A percentile compares a stretch with the other conserved stretches of the same genome.
Conservation (phyloP, 2,329 filamentous ascomycete genomes). For the Sclerotinia trifoliorum region DNA sequence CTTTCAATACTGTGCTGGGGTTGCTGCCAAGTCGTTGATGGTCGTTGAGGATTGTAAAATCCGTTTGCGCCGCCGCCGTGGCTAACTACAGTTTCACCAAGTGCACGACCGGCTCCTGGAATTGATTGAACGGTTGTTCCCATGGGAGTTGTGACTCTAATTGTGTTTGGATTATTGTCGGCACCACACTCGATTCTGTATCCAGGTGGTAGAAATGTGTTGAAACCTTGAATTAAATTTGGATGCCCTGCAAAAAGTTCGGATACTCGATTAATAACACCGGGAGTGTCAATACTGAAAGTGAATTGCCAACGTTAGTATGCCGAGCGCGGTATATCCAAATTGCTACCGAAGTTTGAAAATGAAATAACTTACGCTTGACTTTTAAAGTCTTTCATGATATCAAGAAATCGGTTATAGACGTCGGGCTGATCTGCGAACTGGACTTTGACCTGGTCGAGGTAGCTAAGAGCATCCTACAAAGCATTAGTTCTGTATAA, state of each 20-base stretch:
- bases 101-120: conserved; percentile 48
- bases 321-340: conserved; percentile 28
- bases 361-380: conserved; percentile 66
- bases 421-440: conserved; percentile 97
- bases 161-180: conserved; percentile 91
- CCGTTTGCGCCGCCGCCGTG: conserved; percentile 34
- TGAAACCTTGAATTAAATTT: conserved; percentile 94
- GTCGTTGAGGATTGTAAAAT: conserved; percentile 44
- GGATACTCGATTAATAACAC: conserved; percentile 94
- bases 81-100: conserved; percentile 40
- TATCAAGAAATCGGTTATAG: conserved; percentile 94
- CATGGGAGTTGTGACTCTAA: conserved; percentile 94
- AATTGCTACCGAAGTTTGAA: conserved; percentile 2
- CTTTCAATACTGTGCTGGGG: conserved; percentile 61
- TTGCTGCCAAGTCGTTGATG: conserved; percentile 52
- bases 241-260: conserved; percentile 95
- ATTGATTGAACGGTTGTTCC: conserved; percentile 95
- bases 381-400: conserved; percentile 99
- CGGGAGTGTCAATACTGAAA: conserved; percentile 84
- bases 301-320: conserved; percentile 6
- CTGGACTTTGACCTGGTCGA: conserved; percentile 97
- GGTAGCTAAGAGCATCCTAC: conserved; percentile 83
- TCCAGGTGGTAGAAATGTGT: conserved; percentile 92
- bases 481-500: conserved; percentile 25
- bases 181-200: conserved; percentile 96